phyloP scores from a whole-genome alignment of 2,329 filamentous ascomycete genomes.

The Exophiala calicioides region DNA sequence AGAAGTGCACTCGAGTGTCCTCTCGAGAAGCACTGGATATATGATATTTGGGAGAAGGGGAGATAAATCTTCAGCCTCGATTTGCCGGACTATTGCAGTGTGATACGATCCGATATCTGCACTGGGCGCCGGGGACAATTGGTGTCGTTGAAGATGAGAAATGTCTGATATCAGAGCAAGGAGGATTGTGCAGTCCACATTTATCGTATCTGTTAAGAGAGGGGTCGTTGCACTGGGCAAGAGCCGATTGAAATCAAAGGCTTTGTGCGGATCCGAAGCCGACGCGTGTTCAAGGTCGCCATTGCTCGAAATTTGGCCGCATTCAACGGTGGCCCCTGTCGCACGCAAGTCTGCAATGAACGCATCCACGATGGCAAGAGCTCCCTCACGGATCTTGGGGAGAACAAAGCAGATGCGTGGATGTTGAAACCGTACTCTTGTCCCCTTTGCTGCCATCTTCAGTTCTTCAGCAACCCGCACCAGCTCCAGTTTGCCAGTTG shows the following conservation, averaged over 20 bases:
- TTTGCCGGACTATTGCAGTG: constrained; percentile 62
- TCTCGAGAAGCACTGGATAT: constrained; percentile 61
- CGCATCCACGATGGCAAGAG: constrained; percentile 56
- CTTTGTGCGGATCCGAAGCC: background rate
- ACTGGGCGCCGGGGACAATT: constrained; percentile 36
- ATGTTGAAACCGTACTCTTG: constrained; percentile 59
- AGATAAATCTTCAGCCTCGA: constrained; percentile 63
- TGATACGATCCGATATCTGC: constrained; percentile 57
- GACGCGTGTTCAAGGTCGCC: no score
- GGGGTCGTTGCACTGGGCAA: constrained; percentile 34
- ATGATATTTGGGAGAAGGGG: constrained; percentile 62
- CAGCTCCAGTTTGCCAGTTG: constrained; percentile 57
- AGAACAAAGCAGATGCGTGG: constrained; percentile 63
- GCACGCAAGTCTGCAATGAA: constrained; percentile 58
- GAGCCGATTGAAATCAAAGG: constrained; percentile 14
- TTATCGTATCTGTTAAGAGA: constrained; percentile 46
- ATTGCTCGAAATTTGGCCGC: constrained; percentile 32
- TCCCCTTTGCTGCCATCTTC: constrained; percentile 55
- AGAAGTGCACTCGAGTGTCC: constrained; percentile 64
- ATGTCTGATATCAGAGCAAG: constrained; percentile 74
- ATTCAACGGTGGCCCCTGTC: constrained; percentile 49
- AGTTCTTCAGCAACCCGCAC: constrained; percentile 63
- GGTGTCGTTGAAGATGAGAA: constrained; percentile 54
- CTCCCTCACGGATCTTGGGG: constrained; percentile 57
- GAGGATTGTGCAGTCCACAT: constrained; percentile 63